These are phyloP conservation scores for Penicillium sp. DNA, from an alignment of 2,329 filamentous ascomycete species.

Conservation along the genomic window DNA sequence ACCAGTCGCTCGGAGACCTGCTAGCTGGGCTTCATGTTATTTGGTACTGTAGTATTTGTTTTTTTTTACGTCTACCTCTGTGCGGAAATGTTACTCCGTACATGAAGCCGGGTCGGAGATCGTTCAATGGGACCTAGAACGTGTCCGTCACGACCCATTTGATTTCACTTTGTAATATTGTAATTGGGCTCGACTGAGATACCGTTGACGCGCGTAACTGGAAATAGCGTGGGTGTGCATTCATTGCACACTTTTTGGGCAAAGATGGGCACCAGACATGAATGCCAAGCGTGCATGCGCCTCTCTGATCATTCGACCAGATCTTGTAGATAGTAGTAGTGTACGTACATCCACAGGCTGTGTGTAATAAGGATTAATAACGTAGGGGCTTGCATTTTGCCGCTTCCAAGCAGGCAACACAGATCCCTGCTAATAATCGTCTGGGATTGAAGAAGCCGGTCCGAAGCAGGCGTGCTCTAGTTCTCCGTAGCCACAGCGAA, in stretches of 20 bases:
- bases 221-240: conserved; percentile 2
- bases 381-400: not conserved
- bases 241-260: not conserved
- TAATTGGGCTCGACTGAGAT: not conserved
- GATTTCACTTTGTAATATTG: not conserved
- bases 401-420: not conserved
- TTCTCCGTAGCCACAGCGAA: not conserved
- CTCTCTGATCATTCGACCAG: conserved; percentile 1
- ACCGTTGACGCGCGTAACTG: conserved; percentile 5
- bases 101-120: conserved; percentile 3
- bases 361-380: not conserved
- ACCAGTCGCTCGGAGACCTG: conserved; percentile 14
- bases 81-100: conserved; percentile 11
- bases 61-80: not conserved
- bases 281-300: conserved; percentile 4
- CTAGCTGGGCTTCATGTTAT: conserved; percentile 3
- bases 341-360: not conserved
- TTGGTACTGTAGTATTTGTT: not conserved
- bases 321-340: conserved; percentile 10
- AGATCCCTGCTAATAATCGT: not conserved
- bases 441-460: not conserved
- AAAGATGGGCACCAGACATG: conserved; percentile 3
- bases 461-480: not conserved
- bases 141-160: not conserved
- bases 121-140: not conserved